Evolutionary conservation across 2,329 filamentous ascomycete species (phyloP).

Genomic region (Claviceps citrina): DNA sequence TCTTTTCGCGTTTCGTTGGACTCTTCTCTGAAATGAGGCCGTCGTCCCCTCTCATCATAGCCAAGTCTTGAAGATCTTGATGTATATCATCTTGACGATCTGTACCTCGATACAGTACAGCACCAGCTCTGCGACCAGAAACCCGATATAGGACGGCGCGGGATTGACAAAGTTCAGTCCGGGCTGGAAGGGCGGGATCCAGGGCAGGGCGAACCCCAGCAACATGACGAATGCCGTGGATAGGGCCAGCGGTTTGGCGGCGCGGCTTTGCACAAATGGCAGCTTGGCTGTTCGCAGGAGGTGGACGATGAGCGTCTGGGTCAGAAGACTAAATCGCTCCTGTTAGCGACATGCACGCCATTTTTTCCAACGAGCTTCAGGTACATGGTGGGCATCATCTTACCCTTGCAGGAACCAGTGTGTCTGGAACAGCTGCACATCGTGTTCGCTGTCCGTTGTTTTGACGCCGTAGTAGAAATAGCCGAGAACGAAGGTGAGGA

Average conservation of each 20-base stretch:
- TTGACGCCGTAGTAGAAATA: conserved; percentile 14
- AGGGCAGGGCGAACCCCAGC: conserved; percentile 13
- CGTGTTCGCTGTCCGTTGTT: conserved; percentile 5
- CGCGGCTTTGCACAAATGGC: conserved; percentile 14
- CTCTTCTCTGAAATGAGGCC: too few species aligned
- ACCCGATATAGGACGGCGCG: conserved; percentile 10
- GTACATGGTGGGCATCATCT: too few species aligned
- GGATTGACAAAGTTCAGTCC: conserved; percentile 11
- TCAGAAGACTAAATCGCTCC: conserved; percentile 14
- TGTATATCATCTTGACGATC: conserved; percentile 15
- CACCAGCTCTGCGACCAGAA: conserved; percentile 12
- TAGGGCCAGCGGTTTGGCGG: conserved; percentile 10
- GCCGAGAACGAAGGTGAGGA: conserved; percentile 11
- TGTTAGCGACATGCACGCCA: too few species aligned
- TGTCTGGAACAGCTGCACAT: conserved; percentile 11
- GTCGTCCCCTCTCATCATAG: conserved; percentile 8
- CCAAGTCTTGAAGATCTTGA: conserved; percentile 13
- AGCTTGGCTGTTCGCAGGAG: conserved; percentile 14
- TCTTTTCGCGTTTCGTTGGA: too few species aligned
- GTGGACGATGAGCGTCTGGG: conserved; percentile 16
- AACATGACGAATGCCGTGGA: conserved; percentile 13
- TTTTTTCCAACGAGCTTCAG: too few species aligned
- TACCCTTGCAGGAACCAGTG: conserved; percentile 16
- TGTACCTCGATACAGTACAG: conserved; percentile 15
- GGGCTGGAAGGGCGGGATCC: conserved; percentile 12